Conservation (phyloP, 768 basidiomycete species). For the Lactarius evosmus region DNA sequence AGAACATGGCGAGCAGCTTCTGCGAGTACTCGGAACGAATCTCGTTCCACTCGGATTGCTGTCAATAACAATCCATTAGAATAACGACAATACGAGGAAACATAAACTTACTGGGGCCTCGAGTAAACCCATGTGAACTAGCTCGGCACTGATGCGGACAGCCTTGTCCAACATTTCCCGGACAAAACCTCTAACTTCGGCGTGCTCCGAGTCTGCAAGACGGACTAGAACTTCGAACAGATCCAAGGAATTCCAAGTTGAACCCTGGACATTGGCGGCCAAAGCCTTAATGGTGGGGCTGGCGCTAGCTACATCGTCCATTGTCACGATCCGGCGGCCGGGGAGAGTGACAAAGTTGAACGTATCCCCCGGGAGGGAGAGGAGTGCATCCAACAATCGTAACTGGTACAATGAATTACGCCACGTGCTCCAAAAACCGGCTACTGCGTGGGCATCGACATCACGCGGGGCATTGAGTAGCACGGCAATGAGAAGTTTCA, state of each 20-base stretch:
- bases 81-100: constrained; percentile 2
- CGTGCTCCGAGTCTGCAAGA: constrained; percentile 65
- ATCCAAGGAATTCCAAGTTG: constrained; percentile 93
- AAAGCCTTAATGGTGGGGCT: constrained; percentile 91
- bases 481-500: constrained; percentile 87
- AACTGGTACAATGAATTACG: constrained; percentile 82
- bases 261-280: constrained; percentile 85
- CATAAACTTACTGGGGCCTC: constrained; percentile 74
- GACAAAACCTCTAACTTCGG: constrained; percentile 71
- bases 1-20: constrained; percentile 83
- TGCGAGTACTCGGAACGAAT: constrained; percentile 85
- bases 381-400: constrained; percentile 81
- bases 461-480: constrained; percentile 79
- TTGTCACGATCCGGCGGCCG: constrained; percentile 76
- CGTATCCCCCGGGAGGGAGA: constrained; percentile 84
- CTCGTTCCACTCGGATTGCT: constrained; percentile 85
- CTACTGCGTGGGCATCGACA: constrained; percentile 72
- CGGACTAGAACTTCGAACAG: constrained; percentile 86
- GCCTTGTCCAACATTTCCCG: constrained; percentile 93
- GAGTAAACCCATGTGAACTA: constrained; percentile 89
- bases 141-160: constrained; percentile 87
- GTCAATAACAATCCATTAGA: constrained; percentile 23
- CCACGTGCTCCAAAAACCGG: constrained; percentile 86
- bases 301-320: constrained; percentile 80
- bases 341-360: constrained; percentile 91